Conservation (phyloP, 73 alveolate genomes). For the Stentor coeruleus region DNA sequence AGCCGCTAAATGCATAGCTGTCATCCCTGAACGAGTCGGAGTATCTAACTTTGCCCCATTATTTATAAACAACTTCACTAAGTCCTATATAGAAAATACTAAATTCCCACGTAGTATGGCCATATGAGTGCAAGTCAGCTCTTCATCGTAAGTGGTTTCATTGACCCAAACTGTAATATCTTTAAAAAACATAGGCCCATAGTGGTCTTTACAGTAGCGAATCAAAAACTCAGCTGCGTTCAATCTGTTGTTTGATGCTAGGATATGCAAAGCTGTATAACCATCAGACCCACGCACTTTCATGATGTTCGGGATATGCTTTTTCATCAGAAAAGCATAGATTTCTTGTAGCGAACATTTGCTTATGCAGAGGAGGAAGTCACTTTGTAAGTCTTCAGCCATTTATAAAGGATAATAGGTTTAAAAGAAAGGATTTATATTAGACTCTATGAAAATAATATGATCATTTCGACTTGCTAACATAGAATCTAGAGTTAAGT, state of each 20-base stretch:
- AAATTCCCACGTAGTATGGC: slow-evolving; percentile 78
- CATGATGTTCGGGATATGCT: background rate
- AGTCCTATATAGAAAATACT: background rate
- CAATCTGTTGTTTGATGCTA: background rate
- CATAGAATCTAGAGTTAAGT: too few species aligned
- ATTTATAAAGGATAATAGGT: too few species aligned
- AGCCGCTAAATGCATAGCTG: slow-evolving; percentile 83
- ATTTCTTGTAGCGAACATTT: background rate
- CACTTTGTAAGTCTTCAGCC: background rate
- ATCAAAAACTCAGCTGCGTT: background rate
- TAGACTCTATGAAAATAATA: too few species aligned
- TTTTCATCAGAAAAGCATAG: background rate
- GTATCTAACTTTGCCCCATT: slow-evolving; percentile 64
- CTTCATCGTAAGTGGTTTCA: slow-evolving; percentile 55
- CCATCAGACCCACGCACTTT: background rate
- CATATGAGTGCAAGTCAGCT: slow-evolving; percentile 73
- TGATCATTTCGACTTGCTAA: too few species aligned
- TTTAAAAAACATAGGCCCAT: background rate
- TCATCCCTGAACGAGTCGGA: slow-evolving; percentile 66
- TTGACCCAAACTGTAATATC: slow-evolving; percentile 34
- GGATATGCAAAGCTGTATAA: background rate
- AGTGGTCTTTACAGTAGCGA: background rate
- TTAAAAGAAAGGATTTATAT: too few species aligned
- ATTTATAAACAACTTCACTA: slow-evolving; percentile 55
- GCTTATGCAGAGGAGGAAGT: background rate